Base-by-base conservation (phyloP, 768 basidiomycete genomes). In the Chiua virens region DNA sequence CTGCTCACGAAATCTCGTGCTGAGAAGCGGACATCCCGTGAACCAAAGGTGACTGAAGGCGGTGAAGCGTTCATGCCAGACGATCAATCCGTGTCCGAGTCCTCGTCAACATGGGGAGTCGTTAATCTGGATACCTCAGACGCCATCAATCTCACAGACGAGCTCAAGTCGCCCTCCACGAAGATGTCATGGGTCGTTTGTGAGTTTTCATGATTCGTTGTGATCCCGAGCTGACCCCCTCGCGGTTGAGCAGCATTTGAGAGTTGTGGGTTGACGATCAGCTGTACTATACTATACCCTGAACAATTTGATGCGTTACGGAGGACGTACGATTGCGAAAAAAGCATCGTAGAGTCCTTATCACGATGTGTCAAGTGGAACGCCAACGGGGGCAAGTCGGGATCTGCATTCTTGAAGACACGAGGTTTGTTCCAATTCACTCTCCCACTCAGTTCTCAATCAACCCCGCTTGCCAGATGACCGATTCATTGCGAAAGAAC, bases 401-500 rank as follows among this genome's bases (percentile, higher is more conserved):
- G 96, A 13, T 97, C 93, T 5, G 94, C 92, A 0, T 98, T 99
- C 72, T 71, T 98, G 58, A 98, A 98, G 72, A 98, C 96, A 15
- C 78, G 85, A 76, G 95, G 95, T 92, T 52, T 36, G 75, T 58
- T 9, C 10, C 4, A 20, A 21, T 51, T 18, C 44, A 34, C 23
- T 47, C 35, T 45, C 34, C 38, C n/a, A 9, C 15, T 27, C 11
- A 11, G 21, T 14, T 14, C 17, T 36, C 42, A 44, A 34, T 25
- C 59, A 3, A 37, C 39, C 14, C 41, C 41, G 36, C 14, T 21
- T 55, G 11, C 17, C 49, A 97, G 96, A 99, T 63, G 94, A 98
- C 67, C 92, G 97, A 7, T 98, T 98, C 77, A 97, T 99, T 57
- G 92, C 96, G 30, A 99, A 99, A 63, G 96, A 98, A 59, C 80